Percentiles rank a stretch among this genome's conserved stretches.
phyloP scores from a whole-genome alignment of 2,329 filamentous ascomycete genomes.

The Tetracladium maxilliforme region DNA sequence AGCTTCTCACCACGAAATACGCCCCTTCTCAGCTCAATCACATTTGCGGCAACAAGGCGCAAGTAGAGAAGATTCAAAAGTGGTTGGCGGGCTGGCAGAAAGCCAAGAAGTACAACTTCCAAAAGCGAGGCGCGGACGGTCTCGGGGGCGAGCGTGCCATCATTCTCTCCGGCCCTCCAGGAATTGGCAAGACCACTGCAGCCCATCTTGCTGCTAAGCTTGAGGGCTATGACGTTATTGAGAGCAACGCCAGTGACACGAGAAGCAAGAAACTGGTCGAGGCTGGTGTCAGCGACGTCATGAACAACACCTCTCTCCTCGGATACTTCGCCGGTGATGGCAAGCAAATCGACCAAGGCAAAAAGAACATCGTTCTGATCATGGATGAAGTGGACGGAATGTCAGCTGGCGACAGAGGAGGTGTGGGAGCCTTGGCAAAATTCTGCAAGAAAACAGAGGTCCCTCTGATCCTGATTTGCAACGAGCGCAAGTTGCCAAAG shows the following conservation, averaged over 20 bases:
- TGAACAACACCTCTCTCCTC: conserved; percentile 84
- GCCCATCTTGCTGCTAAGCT: conserved; percentile 88
- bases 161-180: conserved; percentile 87
- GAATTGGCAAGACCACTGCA: conserved; percentile 94
- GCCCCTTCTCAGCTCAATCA: conserved; percentile 72
- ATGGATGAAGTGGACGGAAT: conserved; percentile 99
- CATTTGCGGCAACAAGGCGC: conserved; percentile 87
- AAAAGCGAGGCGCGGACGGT: conserved; percentile 70
- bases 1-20: conserved; percentile 91
- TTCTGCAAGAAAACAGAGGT: conserved; percentile 92
- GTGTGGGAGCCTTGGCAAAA: conserved; percentile 84
- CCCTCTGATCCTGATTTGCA: conserved; percentile 94
- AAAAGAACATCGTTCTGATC: conserved; percentile 89
- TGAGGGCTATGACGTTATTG: conserved; percentile 84
- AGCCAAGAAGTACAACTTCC: conserved; percentile 67
- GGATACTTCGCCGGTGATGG: conserved; percentile 82
- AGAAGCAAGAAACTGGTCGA: conserved; percentile 95
- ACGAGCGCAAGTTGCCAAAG: conserved; percentile 82
- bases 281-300: conserved; percentile 69
- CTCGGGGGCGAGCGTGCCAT: conserved; percentile 75
- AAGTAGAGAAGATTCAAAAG: conserved; percentile 75
- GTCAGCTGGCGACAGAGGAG: conserved; percentile 92
- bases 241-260: conserved; percentile 91
- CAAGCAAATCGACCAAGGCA: conserved; percentile 62
- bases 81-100: conserved; percentile 80